Conservation (phyloP, 148 eudicot species). For the Vaccinium myrtillus region DNA sequence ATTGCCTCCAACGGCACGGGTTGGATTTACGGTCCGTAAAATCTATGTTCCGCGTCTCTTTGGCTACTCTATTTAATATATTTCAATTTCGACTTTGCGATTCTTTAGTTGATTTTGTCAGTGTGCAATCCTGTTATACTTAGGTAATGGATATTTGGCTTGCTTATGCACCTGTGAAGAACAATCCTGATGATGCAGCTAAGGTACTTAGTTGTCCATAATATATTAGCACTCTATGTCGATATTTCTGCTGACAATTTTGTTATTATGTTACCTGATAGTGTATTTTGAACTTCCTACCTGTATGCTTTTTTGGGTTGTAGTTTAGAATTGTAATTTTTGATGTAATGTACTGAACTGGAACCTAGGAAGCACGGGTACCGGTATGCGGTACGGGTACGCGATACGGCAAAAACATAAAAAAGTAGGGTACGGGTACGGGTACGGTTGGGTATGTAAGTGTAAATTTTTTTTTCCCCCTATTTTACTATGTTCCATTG, state of each 20-base stretch:
- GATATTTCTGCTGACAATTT: not conserved
- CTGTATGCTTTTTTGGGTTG: not conserved
- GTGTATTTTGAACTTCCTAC: not conserved
- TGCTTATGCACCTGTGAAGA: conserved; percentile 98
- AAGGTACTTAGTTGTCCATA: conserved; percentile 47
- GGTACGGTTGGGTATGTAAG: too few species aligned
- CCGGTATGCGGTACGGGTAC: too few species aligned
- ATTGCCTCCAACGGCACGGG: conserved; percentile 86
- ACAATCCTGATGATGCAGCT: conserved; percentile 98
- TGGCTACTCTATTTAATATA: not conserved
- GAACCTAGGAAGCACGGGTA: too few species aligned
- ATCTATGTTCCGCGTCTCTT: not conserved
- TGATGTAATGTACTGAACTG: not conserved
- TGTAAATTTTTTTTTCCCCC: too few species aligned
- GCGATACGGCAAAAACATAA: too few species aligned
- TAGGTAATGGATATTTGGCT: conserved; percentile 96
- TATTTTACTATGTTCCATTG: too few species aligned
- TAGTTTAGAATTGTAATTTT: not conserved
- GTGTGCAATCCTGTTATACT: not conserved
- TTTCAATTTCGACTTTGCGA: not conserved
- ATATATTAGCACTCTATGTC: not conserved
- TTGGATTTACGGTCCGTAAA: conserved; percentile 88
- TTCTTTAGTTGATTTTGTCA: not conserved
- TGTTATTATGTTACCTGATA: not conserved
- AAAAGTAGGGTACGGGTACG: too few species aligned